A percentile compares a stretch with the other conserved stretches of the same genome.
Conservation (phyloP, 2,329 filamentous ascomycete species). For the Chrysosporium queenslandicum region DNA sequence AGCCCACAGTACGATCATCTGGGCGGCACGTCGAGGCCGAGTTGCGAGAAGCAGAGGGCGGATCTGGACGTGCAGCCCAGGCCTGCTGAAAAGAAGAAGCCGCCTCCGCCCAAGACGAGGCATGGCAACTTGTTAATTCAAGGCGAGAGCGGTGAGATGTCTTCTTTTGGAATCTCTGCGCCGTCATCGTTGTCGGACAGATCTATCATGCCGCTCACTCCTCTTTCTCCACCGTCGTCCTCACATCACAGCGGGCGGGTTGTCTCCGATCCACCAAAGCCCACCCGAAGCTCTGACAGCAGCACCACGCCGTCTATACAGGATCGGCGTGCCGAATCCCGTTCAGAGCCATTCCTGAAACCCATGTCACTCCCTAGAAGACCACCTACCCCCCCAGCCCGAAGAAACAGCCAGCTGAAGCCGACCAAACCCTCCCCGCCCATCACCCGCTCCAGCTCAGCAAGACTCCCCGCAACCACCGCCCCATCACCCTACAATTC, state of each 20-base stretch:
- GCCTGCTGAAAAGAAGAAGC: conserved; percentile 46
- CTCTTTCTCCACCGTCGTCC: background rate
- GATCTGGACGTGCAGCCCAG: background rate
- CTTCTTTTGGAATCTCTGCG: conserved; percentile 1
- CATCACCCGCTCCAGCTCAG: conserved; percentile 25
- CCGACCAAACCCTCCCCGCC: conserved; percentile 26
- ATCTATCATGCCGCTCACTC: background rate
- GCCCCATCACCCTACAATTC: conserved; percentile 29
- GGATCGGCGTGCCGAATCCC: conserved; percentile 4
- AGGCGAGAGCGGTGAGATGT: conserved; percentile 15
- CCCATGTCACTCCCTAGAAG: conserved; percentile 30
- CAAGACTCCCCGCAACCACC: conserved; percentile 37
- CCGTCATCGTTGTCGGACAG: background rate
- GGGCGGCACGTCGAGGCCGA: background rate
- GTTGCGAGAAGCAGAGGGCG: background rate
- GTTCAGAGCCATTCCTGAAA: conserved; percentile 8
- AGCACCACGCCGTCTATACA: background rate
- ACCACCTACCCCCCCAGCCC: conserved; percentile 41
- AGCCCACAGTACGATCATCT: background rate
- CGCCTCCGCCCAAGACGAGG: conserved; percentile 64
- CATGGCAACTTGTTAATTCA: conserved; percentile 55
- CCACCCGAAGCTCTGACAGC: background rate
- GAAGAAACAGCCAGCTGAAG: conserved; percentile 40
- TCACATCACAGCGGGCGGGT: background rate
- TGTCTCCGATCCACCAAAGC: conserved; percentile 4